These are phyloP conservation scores for Naematelia aurantialba DNA, from an alignment of 768 basidiomycete species.

Conservation along the genomic window DNA sequence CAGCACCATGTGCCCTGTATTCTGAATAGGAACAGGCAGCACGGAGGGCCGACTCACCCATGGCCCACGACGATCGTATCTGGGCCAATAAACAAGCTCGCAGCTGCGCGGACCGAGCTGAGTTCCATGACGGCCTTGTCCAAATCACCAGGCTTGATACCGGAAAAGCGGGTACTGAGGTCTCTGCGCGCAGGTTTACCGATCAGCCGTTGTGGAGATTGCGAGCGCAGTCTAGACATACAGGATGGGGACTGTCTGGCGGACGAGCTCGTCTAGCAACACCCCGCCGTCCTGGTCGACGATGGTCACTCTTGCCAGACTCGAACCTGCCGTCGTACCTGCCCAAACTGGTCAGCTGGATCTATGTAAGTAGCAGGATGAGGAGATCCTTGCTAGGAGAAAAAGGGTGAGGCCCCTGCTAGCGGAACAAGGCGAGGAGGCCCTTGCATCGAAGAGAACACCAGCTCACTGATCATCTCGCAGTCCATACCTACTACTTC, in stretches of 20 bases:
- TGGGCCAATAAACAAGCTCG: slow-evolving; percentile 68
- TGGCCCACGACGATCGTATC: slow-evolving; percentile 81
- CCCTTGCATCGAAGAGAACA: too few species aligned
- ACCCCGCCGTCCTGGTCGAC: slow-evolving; percentile 70
- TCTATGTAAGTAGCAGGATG: not conserved
- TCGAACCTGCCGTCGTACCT: slow-evolving; percentile 84
- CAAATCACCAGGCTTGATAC: slow-evolving; percentile 35
- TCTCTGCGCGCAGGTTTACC: slow-evolving; percentile 58
- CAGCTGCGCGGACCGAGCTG: slow-evolving; percentile 61
- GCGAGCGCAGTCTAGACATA: slow-evolving; percentile 13
- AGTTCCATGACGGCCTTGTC: slow-evolving; percentile 64
- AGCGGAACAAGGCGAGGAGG: not conserved
- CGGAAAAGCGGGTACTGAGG: slow-evolving; percentile 68
- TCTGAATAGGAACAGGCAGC: too few species aligned
- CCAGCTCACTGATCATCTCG: slow-evolving; percentile 68
- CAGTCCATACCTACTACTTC: slow-evolving; percentile 90
- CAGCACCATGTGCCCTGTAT: too few species aligned
- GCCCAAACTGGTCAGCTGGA: not conserved
- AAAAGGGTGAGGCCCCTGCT: too few species aligned
- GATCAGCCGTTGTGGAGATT: slow-evolving; percentile 7
- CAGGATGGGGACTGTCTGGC: slow-evolving; percentile 43
- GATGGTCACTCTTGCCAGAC: slow-evolving; percentile 83
- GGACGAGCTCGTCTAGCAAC: slow-evolving; percentile 65
- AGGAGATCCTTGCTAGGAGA: not conserved
- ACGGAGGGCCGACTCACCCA: too few species aligned